Evolutionary conservation across 305 asterid species (phyloP).

Genomic region (Fraxinus floribunda): DNA sequence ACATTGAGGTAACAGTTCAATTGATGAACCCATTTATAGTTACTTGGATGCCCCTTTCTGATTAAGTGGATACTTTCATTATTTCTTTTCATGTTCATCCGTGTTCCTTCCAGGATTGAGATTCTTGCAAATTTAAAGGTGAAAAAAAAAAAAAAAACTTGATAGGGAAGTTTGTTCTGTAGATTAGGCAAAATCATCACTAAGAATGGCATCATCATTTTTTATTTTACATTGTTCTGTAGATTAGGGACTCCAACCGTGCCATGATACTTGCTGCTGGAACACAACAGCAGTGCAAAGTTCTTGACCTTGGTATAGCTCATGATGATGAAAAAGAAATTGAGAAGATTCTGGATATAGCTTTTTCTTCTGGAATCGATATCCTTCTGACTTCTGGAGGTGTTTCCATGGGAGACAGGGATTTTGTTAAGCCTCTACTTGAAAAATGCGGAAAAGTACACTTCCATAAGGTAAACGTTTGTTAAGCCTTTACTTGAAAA

Average conservation of each 20-base stretch:
- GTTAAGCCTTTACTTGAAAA: constrained; percentile 82
- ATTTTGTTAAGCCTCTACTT: constrained; percentile 84
- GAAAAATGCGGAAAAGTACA: constrained; percentile 64
- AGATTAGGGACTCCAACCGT: constrained; percentile 96
- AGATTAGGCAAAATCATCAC: background rate
- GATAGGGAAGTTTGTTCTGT: background rate
- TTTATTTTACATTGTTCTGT: constrained; percentile 20
- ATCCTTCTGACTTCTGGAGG: constrained; percentile 90
- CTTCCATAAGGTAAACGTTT: constrained; percentile 77
- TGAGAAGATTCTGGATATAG: constrained; percentile 55
- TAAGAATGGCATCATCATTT: background rate
- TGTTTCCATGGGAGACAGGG: constrained; percentile 99
- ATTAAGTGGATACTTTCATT: background rate
- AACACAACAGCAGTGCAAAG: constrained; percentile 64
- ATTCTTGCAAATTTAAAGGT: background rate
- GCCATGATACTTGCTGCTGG: constrained; percentile 90
- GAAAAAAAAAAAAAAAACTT: background rate
- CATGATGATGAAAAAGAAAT: constrained; percentile 67
- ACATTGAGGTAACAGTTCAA: background rate
- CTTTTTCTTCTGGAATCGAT: constrained; percentile 72
- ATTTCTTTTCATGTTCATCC: background rate
- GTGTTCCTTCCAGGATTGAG: background rate
- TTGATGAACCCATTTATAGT: constrained; percentile 7
- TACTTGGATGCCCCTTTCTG: background rate
- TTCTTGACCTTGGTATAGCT: constrained; percentile 88